Evolutionary conservation across 2,329 filamentous ascomycete species (phyloP).

Genomic region (Achaetomium macrosporum): DNA sequence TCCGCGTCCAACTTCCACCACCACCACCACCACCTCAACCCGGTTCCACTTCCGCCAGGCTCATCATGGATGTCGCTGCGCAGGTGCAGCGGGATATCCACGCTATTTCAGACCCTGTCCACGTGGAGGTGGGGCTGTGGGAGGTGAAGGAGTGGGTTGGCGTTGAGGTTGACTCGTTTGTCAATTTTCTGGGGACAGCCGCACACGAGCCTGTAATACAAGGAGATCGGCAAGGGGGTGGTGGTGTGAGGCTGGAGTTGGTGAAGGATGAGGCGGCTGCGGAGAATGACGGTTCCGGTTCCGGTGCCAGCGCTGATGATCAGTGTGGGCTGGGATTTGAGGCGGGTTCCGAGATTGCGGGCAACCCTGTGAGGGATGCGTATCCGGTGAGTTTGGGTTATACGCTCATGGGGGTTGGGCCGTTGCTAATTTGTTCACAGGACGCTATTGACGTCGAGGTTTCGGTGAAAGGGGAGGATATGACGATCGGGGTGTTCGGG

Average conservation of each 20-base stretch:
- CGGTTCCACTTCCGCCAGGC: not conserved
- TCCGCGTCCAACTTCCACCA: slow-evolving; percentile 47
- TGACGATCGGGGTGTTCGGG: slow-evolving; percentile 26
- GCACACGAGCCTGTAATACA: too few species aligned
- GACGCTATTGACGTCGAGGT: slow-evolving; percentile 24
- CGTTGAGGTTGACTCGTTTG: slow-evolving; percentile 61
- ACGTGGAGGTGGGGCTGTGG: slow-evolving; percentile 56
- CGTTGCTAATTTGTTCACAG: slow-evolving; percentile 4
- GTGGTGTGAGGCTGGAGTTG: not conserved
- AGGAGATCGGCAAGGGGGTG: not conserved
- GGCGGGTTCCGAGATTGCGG: slow-evolving; percentile 8
- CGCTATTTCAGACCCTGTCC: slow-evolving; percentile 49
- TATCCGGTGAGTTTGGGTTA: slow-evolving; percentile 30
- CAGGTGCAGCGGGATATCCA: slow-evolving; percentile 64
- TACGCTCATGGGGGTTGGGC: too few species aligned
- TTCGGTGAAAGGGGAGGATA: slow-evolving; percentile 10
- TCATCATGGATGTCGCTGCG: slow-evolving; percentile 50
- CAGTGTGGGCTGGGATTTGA: not conserved
- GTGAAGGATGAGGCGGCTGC: not conserved
- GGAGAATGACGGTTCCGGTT: not conserved
- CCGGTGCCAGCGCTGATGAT: not conserved
- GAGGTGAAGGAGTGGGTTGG: slow-evolving; percentile 74
- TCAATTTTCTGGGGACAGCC: slow-evolving; percentile 65
- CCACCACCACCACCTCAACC: not conserved
- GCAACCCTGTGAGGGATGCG: slow-evolving; percentile 26